Base-by-base conservation (phyloP, 306 rosid species). In the Vigna angularis region DNA sequence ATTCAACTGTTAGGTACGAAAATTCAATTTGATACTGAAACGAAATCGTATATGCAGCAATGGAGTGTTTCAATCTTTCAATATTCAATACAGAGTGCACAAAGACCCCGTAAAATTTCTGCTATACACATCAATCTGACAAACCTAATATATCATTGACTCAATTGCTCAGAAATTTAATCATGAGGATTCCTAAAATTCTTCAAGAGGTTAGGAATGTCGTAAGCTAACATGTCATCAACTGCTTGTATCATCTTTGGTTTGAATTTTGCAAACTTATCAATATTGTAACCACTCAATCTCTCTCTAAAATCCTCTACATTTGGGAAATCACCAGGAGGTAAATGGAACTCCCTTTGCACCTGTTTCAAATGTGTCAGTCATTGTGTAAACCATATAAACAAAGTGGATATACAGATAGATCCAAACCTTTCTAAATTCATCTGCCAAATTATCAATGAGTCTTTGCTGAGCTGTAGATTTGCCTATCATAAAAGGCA, bases 401-500 rank as follows among this genome's bases (percentile, higher is more conserved):
- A 16, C 42, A 75, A 44, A 59, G 36, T 4, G 11, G 9, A 48
- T 59, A 48, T 26, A 26, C 49, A 34, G 45, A 61, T 8, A 16
- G 34, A 18, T 79, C 84, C 89, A 36, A 89, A 95, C 97, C 98
- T 93, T 93, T 82, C 83, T 89, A 40, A 93, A 93, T 85, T 87
- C 98, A 50, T 77, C 89, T 4, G 36, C 93, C 83, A 93, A 75
- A 77, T 93, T 91, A 77, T 91, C 96, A 14, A 83, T 66, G 57
- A 93, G 92, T 64, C 75, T 92, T 70, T 91, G 90, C 65, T 93
- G 98, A 69, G 93, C 67, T 84, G 91, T 91, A 24, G 93, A 84
- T 85, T 93, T 93, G 56, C 97, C 98, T 36, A 93, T 88, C 88
- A 93, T 85, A 9, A 92, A 76, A 71, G 97, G 98, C 98, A 93